Conservation (phyloP, 495 filamentous ascomycete genomes). For the Tuber microsphaerosporum region DNA sequence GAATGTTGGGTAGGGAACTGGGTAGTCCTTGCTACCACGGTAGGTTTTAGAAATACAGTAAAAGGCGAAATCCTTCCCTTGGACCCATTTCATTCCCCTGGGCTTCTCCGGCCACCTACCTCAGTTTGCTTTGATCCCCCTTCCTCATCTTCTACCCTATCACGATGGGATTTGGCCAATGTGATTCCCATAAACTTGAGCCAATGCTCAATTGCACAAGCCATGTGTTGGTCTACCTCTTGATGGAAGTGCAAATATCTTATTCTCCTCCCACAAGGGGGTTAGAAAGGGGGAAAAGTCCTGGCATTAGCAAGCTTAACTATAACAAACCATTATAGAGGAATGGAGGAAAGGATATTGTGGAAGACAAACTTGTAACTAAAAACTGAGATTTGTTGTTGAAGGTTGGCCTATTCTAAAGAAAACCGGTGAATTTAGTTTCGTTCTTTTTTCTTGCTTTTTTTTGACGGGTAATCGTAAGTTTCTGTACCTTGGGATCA, state of each 20-base stretch:
- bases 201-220: constrained; percentile 5
- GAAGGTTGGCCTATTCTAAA: not conserved
- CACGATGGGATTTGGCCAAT: not conserved
- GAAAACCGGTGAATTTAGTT: not conserved
- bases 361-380: not conserved
- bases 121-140: not conserved
- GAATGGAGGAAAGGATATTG: not conserved
- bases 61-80: not conserved
- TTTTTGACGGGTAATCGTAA: not conserved
- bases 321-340: not conserved
- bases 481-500: not conserved
- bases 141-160: not conserved
- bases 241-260: not conserved
- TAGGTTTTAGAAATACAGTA: not conserved
- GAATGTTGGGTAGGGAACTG: not conserved
- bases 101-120: not conserved
- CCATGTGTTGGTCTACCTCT: constrained; percentile 1
- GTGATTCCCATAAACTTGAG: constrained; percentile 3
- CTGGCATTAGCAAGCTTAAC: not conserved
- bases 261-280: not conserved
- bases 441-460: not conserved
- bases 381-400: not conserved
- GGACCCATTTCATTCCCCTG: not conserved
- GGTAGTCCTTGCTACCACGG: not conserved
- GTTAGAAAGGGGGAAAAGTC: not conserved